These are phyloP conservation scores for Phaeosphaeria sp. DNA, from an alignment of 2,329 filamentous ascomycete species.

Conservation along the genomic window DNA sequence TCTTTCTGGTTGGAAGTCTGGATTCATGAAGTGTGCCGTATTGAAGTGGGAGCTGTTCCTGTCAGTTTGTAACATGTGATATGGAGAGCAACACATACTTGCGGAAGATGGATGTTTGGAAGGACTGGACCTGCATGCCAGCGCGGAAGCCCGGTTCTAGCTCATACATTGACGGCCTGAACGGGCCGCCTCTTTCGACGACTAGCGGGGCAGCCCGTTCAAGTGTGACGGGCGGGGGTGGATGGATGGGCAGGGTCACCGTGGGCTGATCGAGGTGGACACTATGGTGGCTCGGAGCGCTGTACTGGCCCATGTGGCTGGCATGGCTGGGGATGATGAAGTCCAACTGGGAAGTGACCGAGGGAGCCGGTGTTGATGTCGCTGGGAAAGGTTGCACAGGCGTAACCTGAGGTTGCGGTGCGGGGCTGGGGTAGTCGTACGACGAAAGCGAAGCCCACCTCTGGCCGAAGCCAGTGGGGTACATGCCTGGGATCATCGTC, in stretches of 20 bases:
- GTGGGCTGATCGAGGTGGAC: constrained; percentile 43
- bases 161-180: constrained; percentile 55
- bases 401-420: constrained; percentile 39
- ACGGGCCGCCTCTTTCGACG: constrained; percentile 48
- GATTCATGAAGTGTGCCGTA: constrained; percentile 59
- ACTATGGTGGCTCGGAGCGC: constrained; percentile 31
- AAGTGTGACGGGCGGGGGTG: constrained; percentile 34
- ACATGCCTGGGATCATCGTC: constrained; percentile 56
- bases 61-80: constrained; percentile 17
- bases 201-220: constrained; percentile 36
- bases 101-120: constrained; percentile 58
- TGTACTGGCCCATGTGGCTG: constrained; percentile 35
- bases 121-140: constrained; percentile 48
- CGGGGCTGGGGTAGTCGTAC: constrained; percentile 44
- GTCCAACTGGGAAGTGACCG: constrained; percentile 41
- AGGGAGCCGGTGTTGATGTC: constrained; percentile 33
- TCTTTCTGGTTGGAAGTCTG: constrained; percentile 60
- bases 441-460: constrained; percentile 43
- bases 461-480: constrained; percentile 44
- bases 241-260: constrained; percentile 41
- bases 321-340: constrained; percentile 39
- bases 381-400: constrained; percentile 42
- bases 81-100: constrained; percentile 46
- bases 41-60: constrained; percentile 56
- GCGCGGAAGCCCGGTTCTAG: constrained; percentile 51